phyloP scores from a whole-genome alignment of 192 early-diverging fungal genomes.

The Coemansia sp. region DNA sequence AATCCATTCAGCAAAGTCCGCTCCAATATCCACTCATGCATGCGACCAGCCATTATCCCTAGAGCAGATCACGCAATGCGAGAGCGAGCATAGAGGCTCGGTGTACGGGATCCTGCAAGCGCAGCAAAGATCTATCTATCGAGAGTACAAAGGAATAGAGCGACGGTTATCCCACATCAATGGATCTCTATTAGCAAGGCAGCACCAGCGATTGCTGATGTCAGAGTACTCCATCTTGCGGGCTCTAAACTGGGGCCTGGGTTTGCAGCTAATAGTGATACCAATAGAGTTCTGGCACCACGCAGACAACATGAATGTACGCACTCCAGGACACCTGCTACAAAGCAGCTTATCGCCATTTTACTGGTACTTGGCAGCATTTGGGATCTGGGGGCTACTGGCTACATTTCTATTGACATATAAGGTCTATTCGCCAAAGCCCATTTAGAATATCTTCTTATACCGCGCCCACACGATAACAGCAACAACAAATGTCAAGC shows the following conservation, averaged over 20 bases:
- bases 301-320: conserved; percentile 1
- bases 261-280: neutral
- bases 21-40: neutral
- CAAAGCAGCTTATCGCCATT: neutral
- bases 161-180: neutral
- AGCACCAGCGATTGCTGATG: neutral
- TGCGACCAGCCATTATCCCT: neutral
- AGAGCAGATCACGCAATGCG: neutral
- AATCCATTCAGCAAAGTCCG: neutral
- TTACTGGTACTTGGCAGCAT: neutral
- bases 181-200: neutral
- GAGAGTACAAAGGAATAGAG: neutral
- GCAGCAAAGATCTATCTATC: neutral
- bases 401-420: neutral
- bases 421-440: neutral
- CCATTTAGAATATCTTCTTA: conserved; percentile 36
- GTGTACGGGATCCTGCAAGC: neutral
- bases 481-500: conserved; percentile 27
- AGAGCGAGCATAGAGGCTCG: neutral
- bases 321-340: neutral
- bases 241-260: conserved; percentile 2
- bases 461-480: conserved; percentile 39
- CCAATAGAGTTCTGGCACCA: conserved; percentile 5
- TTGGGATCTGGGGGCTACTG: neutral
- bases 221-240: neutral